A percentile compares a stretch with the other conserved stretches of the same genome.
phyloP scores from a whole-genome alignment of 1,139 yeast species.

The Sugiyamaella neomexicana region DNA sequence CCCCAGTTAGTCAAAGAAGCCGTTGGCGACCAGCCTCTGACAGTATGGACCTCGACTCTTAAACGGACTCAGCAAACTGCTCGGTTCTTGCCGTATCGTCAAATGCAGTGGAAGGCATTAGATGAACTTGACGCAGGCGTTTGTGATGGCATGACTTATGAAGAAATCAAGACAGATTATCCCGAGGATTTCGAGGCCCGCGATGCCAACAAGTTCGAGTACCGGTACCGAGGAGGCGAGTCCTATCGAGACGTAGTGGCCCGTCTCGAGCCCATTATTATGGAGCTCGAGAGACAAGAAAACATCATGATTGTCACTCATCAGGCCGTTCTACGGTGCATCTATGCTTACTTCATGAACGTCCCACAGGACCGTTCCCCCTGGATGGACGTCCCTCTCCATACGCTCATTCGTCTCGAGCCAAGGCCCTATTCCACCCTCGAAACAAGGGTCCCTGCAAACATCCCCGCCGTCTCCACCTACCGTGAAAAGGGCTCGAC shows the following conservation, averaged over 20 bases:
- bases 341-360: slow-evolving; percentile 97
- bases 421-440: slow-evolving; percentile 90
- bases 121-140: slow-evolving; percentile 98
- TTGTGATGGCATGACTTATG: slow-evolving; percentile 92
- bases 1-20: slow-evolving; percentile 76
- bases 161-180: slow-evolving; percentile 75
- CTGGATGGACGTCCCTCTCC: slow-evolving; percentile 98
- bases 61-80: slow-evolving; percentile 94
- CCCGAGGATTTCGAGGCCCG: slow-evolving; percentile 96
- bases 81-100: slow-evolving; percentile 73
- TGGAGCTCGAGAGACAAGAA: slow-evolving; percentile 97
- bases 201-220: slow-evolving; percentile 93
- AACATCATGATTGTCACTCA: slow-evolving; percentile 94
- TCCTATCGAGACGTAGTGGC: slow-evolving; percentile 94
- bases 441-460: slow-evolving; percentile 87
- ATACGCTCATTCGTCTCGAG: slow-evolving; percentile 87
- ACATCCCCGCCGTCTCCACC: slow-evolving; percentile 96
- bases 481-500: slow-evolving; percentile 81
- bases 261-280: slow-evolving; percentile 90
- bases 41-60: slow-evolving; percentile 96
- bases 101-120: slow-evolving; percentile 92
- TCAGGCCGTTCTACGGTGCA: slow-evolving; percentile 94
- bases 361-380: slow-evolving; percentile 97
- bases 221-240: slow-evolving; percentile 96
- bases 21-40: slow-evolving; percentile 73